Evolutionary conservation across 768 basidiomycete species (phyloP).

Genomic region (Tricholoma furcatifolium): DNA sequence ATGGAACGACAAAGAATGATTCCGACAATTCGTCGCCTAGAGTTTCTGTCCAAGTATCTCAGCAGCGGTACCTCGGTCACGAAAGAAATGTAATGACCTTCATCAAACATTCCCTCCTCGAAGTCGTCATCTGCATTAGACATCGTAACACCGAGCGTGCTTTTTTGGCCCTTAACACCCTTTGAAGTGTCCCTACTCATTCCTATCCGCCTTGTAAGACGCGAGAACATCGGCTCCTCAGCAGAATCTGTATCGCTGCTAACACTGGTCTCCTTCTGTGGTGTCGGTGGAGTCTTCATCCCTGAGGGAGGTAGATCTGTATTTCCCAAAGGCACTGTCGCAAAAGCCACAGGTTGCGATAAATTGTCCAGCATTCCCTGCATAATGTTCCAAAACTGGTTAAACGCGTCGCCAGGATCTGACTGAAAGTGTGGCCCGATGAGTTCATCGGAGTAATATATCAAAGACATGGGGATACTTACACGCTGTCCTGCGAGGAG

Average conservation of each 20-base stretch:
- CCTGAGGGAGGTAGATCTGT: constrained; percentile 28
- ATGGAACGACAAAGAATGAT: constrained; percentile 76
- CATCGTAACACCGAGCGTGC: constrained; percentile 11
- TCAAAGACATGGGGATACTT: constrained; percentile 23
- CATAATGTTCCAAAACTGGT: constrained; percentile 87
- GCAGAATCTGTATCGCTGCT: constrained; percentile 63
- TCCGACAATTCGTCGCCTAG: constrained; percentile 71
- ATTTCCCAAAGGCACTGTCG: constrained; percentile 70
- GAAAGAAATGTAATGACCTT: constrained; percentile 44
- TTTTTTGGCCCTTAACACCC: constrained; percentile 13
- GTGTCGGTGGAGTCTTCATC: constrained; percentile 23
- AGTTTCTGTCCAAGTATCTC: constrained; percentile 8
- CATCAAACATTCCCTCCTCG: constrained; percentile 64
- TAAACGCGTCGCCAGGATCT: constrained; percentile 84
- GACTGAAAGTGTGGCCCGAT: constrained; percentile 39
- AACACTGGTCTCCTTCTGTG: constrained; percentile 48
- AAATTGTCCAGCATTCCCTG: constrained; percentile 85
- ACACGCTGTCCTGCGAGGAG: constrained; percentile 75
- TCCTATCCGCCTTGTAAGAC: constrained; percentile 52
- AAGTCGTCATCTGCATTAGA: constrained; percentile 43
- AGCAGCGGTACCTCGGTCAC: background rate
- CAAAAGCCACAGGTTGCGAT: constrained; percentile 83
- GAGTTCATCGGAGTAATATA: constrained; percentile 9
- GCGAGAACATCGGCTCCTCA: constrained; percentile 62
- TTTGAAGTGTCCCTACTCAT: constrained; percentile 35